These are phyloP conservation scores for Kwoniella botswanensis DNA, from an alignment of 768 basidiomycete species.

Conservation along the genomic window DNA sequence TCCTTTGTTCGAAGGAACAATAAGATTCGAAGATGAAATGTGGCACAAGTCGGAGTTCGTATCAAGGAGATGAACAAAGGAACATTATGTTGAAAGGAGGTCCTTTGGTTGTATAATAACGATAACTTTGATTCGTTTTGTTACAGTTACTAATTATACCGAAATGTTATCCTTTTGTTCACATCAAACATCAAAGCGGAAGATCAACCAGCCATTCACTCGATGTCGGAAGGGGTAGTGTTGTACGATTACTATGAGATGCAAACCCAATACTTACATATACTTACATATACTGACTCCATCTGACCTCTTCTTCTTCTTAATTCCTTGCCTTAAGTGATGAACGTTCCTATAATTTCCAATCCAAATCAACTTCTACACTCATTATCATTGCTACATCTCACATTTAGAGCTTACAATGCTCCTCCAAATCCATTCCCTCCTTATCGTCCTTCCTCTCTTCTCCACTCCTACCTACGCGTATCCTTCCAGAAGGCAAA, in stretches of 20 bases:
- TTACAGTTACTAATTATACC: not conserved
- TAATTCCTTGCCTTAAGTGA: not conserved
- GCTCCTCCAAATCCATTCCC: not conserved
- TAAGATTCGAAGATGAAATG: not conserved
- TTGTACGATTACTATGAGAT: too few species aligned
- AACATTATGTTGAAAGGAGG: not conserved
- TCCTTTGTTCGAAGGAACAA: not conserved
- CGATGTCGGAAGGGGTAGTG: too few species aligned
- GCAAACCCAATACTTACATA: too few species aligned
- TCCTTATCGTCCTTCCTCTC: not conserved
- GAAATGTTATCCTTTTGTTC: not conserved
- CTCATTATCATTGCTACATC: not conserved
- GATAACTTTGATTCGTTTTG: not conserved
- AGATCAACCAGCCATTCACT: too few species aligned
- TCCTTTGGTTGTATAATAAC: not conserved
- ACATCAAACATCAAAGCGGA: not conserved
- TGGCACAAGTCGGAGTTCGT: not conserved
- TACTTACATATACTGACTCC: not conserved
- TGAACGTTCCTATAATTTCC: not conserved
- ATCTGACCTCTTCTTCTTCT: not conserved
- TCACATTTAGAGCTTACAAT: not conserved
- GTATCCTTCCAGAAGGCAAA: not conserved
- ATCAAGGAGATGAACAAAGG: conserved; percentile 1
- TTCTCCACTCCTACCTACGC: not conserved
- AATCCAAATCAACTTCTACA: not conserved